Evolutionary conservation across 441 rosid genomes (phyloP).

Genomic region (Pelargonium cotyledonis): DNA sequence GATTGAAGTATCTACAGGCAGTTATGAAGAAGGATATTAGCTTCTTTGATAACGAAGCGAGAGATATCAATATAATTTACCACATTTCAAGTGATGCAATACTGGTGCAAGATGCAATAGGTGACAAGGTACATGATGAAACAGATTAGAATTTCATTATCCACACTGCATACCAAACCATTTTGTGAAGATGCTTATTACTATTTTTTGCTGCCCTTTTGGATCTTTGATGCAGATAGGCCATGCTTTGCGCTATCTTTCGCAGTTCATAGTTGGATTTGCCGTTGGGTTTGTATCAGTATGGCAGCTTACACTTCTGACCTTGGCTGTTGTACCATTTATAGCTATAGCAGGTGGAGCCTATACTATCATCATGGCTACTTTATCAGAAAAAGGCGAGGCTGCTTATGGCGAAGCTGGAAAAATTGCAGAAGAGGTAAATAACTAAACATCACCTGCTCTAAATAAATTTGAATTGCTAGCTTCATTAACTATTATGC

Average conservation of each 20-base stretch:
- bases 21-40: slow-evolving; percentile 61
- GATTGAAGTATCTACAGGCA: slow-evolving; percentile 50
- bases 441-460: no score
- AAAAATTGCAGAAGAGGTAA: slow-evolving; percentile 39
- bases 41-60: slow-evolving; percentile 57
- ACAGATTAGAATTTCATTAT: no score
- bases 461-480: no score
- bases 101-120: slow-evolving; percentile 64
- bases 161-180: no score
- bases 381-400: slow-evolving; percentile 14
- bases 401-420: slow-evolving; percentile 56
- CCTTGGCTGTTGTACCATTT: slow-evolving; percentile 80
- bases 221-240: slow-evolving; percentile 51
- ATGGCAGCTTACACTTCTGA: slow-evolving; percentile 78
- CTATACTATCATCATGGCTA: slow-evolving; percentile 30
- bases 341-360: slow-evolving; percentile 48
- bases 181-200: no score
- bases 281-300: slow-evolving; percentile 27
- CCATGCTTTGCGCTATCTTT: slow-evolving; percentile 65
- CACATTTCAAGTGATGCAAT: slow-evolving; percentile 58
- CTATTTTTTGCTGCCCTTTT: not conserved
- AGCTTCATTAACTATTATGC: no score
- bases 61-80: slow-evolving; percentile 51
- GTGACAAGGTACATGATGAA: slow-evolving; percentile 54
- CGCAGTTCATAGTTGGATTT: slow-evolving; percentile 67